Conservation (phyloP, 352 stramenopile genomes). For the Pythium scleroteichum region DNA sequence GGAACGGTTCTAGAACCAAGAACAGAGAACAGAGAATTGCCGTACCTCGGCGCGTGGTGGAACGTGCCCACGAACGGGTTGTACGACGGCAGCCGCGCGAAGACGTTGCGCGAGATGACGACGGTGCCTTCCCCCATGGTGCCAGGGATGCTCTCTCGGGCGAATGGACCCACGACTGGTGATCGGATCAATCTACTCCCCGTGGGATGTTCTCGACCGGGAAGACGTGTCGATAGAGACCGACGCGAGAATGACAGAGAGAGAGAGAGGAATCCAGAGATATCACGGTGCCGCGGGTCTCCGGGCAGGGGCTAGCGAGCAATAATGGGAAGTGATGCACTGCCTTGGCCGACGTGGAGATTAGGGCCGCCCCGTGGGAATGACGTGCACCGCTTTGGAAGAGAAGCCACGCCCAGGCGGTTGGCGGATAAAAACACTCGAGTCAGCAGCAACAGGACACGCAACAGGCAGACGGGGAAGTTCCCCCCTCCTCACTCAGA, state of each 20-base stretch:
- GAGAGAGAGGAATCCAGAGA: no score
- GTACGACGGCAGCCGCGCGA: conserved; percentile 82
- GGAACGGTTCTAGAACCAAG: not conserved
- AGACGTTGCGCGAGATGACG: conserved; percentile 64
- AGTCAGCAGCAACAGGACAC: conserved; percentile 20
- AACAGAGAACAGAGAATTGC: conserved; percentile 2
- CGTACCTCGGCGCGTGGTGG: conserved; percentile 85
- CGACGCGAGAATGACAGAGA: not conserved
- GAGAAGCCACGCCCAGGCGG: conserved; percentile 1
- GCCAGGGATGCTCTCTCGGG: no score
- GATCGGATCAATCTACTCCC: no score
- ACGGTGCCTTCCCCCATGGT: conserved; percentile 41
- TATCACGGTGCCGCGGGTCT: no score
- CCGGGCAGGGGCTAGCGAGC: not conserved
- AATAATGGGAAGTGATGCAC: conserved; percentile 11
- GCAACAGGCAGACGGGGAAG: not conserved
- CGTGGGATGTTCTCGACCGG: no score
- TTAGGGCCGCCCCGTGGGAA: conserved; percentile 18
- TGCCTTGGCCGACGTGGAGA: conserved; percentile 11
- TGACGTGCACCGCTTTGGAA: conserved; percentile 26
- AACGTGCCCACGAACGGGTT: conserved; percentile 91
- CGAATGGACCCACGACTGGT: no score
- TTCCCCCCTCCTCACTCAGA: not conserved
- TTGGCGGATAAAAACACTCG: conserved; percentile 25
- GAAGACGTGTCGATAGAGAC: not conserved